Base-by-base conservation (phyloP, 495 filamentous ascomycete species). In the Neurospora sp. region DNA sequence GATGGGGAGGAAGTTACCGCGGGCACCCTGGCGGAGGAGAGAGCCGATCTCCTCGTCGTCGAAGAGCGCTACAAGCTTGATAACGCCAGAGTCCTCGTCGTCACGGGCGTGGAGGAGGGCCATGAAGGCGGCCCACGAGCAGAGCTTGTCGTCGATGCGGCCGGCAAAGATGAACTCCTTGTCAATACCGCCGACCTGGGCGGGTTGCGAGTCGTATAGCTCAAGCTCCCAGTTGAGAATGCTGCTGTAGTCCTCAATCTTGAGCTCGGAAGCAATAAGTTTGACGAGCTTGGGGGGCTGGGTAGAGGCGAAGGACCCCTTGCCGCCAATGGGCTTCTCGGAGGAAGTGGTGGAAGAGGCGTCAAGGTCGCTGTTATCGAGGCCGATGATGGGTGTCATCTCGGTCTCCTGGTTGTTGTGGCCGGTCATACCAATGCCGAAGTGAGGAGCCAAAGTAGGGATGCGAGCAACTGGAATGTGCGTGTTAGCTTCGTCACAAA, bases 171-270 rank as follows among this genome's bases (percentile, higher is more conserved):
- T 95, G 83, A 99, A 89, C 75, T 98, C 96, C 79, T 93, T 94
- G 76, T 96, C 93, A 48, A 99, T 78, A 14, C 96, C 96, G 74
- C 94, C 93, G 31, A 94, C 84, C 39, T 89, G 88, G 18, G 93
- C 95, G 9, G 94, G 93, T 79, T 97, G 94, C 9, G 87, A 90
- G 81, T 99, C 96, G 78, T 90, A 99, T 40, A 99, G 90, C 81
- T 99, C 96, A n/a, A 98, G 88, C 77, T 99, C 96, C 96, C 96
- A 99, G 81, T 93, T 95, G 37, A 98, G 82, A 73, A 99, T 97
- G 70, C 84, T 88, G 81, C 83, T 83, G 82, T 85, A 85, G 77
- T 94, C 89, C 14, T 85, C 83, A 74, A 97, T 89, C 5, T 85
- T 86, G 40, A 98, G 87, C 77, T 96, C 87, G 6, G 83, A 83